phyloP scores from a whole-genome alignment of 805 yeast genomes.

The Candida sphagnicola region DNA sequence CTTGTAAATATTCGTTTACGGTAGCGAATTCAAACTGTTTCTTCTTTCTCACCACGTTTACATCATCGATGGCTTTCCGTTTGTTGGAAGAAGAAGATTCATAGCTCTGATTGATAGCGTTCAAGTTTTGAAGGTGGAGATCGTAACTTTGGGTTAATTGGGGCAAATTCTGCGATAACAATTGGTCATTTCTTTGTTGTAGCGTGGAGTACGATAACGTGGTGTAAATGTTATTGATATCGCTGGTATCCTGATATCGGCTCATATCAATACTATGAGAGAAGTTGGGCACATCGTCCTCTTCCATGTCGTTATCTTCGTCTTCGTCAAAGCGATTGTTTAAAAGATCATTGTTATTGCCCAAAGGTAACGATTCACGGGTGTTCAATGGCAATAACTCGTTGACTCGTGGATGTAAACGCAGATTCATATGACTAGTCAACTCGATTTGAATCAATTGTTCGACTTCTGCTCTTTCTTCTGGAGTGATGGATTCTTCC shows the following conservation, averaged over 20 bases:
- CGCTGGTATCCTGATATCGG: conserved; percentile 20
- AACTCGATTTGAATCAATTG: conserved; percentile 26
- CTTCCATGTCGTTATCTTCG: conserved; percentile 16
- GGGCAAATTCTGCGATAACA: conserved; percentile 28
- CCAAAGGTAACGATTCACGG: neutral
- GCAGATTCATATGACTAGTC: conserved; percentile 8
- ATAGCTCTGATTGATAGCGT: conserved; percentile 19
- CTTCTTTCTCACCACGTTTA: conserved; percentile 38
- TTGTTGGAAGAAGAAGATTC: conserved; percentile 28
- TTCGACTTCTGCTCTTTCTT: conserved; percentile 34
- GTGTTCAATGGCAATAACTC: conserved; percentile 14
- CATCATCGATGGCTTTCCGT: conserved; percentile 38
- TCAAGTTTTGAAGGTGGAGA: conserved; percentile 21
- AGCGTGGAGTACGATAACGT: conserved; percentile 38
- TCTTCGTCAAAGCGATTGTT: conserved; percentile 16
- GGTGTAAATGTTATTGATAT: conserved; percentile 25
- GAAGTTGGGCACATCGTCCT: conserved; percentile 14
- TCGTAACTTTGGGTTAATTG: conserved; percentile 37
- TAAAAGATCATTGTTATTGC: neutral
- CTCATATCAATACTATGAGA: conserved; percentile 29
- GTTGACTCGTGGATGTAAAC: conserved; percentile 20
- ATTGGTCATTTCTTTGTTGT: conserved; percentile 37
- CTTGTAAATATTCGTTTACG: conserved; percentile 39
- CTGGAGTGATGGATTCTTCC: conserved; percentile 31
- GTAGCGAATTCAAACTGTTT: conserved; percentile 42